phyloP scores from a whole-genome alignment of 306 rosid genomes.

The Crotalaria pallida region DNA sequence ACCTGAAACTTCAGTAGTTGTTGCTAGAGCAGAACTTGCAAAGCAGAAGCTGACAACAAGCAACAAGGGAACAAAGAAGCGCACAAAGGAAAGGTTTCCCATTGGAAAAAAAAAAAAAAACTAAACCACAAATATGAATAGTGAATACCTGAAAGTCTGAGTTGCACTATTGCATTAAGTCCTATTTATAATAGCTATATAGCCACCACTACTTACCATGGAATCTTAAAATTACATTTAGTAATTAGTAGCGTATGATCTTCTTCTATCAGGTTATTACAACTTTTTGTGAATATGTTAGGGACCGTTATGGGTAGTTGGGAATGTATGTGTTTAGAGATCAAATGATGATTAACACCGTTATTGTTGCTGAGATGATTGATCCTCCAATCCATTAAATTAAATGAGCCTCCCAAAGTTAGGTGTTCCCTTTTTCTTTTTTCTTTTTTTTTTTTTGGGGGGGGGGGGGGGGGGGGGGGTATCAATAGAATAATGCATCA shows the following conservation, averaged over 20 bases:
- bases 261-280: too few relatives aligned
- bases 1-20: slow-evolving; percentile 32
- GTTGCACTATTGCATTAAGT: not conserved
- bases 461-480: too few relatives aligned
- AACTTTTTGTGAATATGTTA: not conserved
- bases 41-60: slow-evolving; percentile 7
- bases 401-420: slow-evolving; percentile 27
- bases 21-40: slow-evolving; percentile 10
- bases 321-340: slow-evolving; percentile 4
- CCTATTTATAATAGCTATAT: slow-evolving; percentile 30
- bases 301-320: slow-evolving; percentile 9
- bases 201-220: not conserved
- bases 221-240: not conserved
- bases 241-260: not conserved
- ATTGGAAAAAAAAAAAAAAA: slow-evolving; percentile 15
- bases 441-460: too few relatives aligned
- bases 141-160: slow-evolving; percentile 4
- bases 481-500: not conserved
- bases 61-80: slow-evolving; percentile 16
- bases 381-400: not conserved
- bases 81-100: slow-evolving; percentile 10
- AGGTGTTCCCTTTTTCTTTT: slow-evolving; percentile 11
- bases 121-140: not conserved
- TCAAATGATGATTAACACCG: slow-evolving; percentile 22
- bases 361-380: slow-evolving; percentile 15